Conservation (phyloP, 2,329 filamentous ascomycete species). For the Ophiostoma ulmi region DNA sequence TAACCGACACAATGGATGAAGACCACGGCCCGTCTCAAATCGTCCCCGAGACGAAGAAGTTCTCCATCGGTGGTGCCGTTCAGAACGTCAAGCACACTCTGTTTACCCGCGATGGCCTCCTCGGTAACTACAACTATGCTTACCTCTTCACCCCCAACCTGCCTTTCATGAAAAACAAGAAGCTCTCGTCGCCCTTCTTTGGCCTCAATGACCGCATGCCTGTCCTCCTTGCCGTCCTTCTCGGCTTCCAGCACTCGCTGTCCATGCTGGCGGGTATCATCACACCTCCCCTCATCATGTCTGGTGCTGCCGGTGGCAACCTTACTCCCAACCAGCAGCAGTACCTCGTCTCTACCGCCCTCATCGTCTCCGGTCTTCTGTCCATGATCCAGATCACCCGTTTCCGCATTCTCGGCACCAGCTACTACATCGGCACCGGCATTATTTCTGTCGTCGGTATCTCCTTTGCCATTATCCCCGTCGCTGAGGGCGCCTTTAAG, state of each 20-base stretch:
- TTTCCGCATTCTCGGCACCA: slow-evolving; percentile 65
- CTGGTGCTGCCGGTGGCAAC: slow-evolving; percentile 57
- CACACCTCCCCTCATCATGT: slow-evolving; percentile 70
- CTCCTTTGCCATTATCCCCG: slow-evolving; percentile 70
- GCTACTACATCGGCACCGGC: slow-evolving; percentile 72
- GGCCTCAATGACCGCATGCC: slow-evolving; percentile 77
- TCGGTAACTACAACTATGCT: slow-evolving; percentile 85
- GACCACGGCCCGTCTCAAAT: slow-evolving; percentile 50
- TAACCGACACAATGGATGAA: slow-evolving; percentile 46
- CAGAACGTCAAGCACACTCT: slow-evolving; percentile 35
- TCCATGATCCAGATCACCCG: slow-evolving; percentile 72
- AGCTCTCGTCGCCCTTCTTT: slow-evolving; percentile 67
- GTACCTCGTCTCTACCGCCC: slow-evolving; percentile 71
- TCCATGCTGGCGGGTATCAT: slow-evolving; percentile 74
- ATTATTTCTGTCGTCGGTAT: slow-evolving; percentile 71
- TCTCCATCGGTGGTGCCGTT: slow-evolving; percentile 33
- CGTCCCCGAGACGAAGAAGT: slow-evolving; percentile 35
- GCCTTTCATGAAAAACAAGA: slow-evolving; percentile 68
- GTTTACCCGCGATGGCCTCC: slow-evolving; percentile 62
- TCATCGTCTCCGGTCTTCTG: slow-evolving; percentile 73
- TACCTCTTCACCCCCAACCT: slow-evolving; percentile 79
- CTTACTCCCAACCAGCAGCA: slow-evolving; percentile 57
- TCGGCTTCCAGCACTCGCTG: slow-evolving; percentile 74
- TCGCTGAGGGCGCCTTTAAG: slow-evolving; percentile 63
- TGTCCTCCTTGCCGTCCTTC: slow-evolving; percentile 64